Evolutionary conservation across 768 basidiomycete species (phyloP), one percentile per base, ranked within the genome.

Genomic region (Crucibulum laeve): DNA sequence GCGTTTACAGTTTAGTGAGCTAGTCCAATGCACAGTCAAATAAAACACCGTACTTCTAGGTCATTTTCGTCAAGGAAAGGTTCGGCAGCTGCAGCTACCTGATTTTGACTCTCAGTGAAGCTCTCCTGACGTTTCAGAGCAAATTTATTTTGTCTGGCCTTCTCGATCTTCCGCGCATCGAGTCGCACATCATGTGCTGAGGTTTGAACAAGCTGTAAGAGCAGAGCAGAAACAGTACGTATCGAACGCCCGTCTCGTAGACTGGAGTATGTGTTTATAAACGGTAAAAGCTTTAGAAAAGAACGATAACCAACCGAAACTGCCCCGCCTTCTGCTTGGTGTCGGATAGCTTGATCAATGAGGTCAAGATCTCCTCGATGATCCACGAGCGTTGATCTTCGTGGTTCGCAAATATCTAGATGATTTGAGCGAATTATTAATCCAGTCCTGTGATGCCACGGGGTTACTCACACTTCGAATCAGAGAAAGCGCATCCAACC

Each of bases 141-240:
- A 26, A 78, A 65, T 15, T 73, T 73, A 55, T 79, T 79, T 53
- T 82, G 79, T 5, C 85, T 78, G 23, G 70, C 61, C 49, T 81
- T 84, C 24, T 73, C 76, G 25, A 89, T 74, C 47, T 67, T 73
- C 47, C 70, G 71, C 1, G 84, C 84, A 40, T 81, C 76, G n/a
- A 83, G 59, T 14, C 82, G 74, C n/a, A 95, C 82, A 50, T 91
- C 90, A 50, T 91, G 86, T 0, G 91, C 84, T 3, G 91, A 94
- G 0, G 92, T 95, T 58, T 99, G 96, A 1, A 98, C 86, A n/a
- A 99, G 83, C 53, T 98, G 94, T 15, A 99, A 71, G 7, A 99
- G 72, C 4, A 99, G 70, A 0, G 95, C 95, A 2, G 92, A 94
- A 10, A 94, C 87, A 1, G 92, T 96, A 39, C 94, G 83, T 42